Evolutionary conservation across 257 asterid species (phyloP).

Genomic region (Linderniella brevidens): DNA sequence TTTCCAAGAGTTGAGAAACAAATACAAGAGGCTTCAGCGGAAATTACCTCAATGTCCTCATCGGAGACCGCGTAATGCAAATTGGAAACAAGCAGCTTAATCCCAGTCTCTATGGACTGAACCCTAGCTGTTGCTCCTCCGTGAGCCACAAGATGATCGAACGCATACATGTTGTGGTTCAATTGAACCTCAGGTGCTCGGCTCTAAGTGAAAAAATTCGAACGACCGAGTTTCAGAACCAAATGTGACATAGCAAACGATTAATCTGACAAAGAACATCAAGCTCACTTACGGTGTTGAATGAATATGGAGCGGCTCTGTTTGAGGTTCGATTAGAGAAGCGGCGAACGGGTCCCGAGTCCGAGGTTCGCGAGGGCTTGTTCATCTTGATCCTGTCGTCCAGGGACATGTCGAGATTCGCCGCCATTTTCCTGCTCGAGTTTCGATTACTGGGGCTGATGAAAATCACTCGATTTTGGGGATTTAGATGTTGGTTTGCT

Average conservation of each 20-base stretch:
- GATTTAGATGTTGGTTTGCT: too few relatives aligned
- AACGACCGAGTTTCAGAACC: too few relatives aligned
- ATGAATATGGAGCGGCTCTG: conserved; percentile 16
- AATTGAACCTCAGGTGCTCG: too few relatives aligned
- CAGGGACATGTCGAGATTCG: conserved; percentile 26
- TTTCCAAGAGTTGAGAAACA: too few relatives aligned
- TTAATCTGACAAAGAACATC: not conserved
- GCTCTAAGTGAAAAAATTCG: too few relatives aligned
- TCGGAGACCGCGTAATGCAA: conserved; percentile 28
- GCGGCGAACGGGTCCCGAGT: conserved; percentile 12
- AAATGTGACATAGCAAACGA: too few relatives aligned
- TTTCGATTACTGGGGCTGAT: too few relatives aligned
- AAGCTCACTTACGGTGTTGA: conserved; percentile 11
- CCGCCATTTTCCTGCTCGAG: conserved; percentile 11
- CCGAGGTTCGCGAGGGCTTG: conserved; percentile 6
- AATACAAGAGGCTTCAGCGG: too few relatives aligned
- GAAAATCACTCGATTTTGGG: too few relatives aligned
- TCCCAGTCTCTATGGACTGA: conserved; percentile 12
- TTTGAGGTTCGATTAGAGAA: conserved; percentile 11
- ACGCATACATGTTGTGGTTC: not conserved
- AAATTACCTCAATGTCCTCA: conserved; percentile 28
- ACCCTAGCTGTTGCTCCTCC: conserved; percentile 5
- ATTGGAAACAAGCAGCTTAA: conserved; percentile 35
- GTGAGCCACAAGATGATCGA: not conserved
- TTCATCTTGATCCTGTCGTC: conserved; percentile 23